Conservation (phyloP, 1,284 basidiomycete species). For the Mixia osmundae region DNA sequence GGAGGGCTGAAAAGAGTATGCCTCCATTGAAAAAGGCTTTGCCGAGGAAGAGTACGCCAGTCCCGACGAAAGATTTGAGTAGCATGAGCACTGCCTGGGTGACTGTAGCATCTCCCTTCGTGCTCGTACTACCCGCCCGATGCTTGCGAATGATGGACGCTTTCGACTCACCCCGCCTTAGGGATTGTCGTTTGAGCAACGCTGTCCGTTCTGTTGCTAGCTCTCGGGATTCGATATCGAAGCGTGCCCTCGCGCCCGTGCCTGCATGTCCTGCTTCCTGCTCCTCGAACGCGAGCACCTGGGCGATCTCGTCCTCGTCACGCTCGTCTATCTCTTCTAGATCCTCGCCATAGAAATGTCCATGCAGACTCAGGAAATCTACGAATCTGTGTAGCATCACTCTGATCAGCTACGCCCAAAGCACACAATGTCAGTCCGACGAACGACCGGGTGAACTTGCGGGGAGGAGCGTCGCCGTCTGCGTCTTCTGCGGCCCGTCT, state of each 20-base stretch:
- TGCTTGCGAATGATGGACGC: constrained; percentile 7
- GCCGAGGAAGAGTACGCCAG: constrained; percentile 83
- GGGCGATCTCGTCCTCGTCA: constrained; percentile 31
- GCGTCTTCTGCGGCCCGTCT: constrained; percentile 20
- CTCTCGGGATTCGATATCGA: constrained; percentile 25
- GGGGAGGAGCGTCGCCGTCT: constrained; percentile 3
- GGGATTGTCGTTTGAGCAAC: constrained; percentile 17
- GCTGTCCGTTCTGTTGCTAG: constrained; percentile 20
- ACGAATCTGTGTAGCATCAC: constrained; percentile 33
- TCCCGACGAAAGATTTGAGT: constrained; percentile 87
- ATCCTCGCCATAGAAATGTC: constrained; percentile 65
- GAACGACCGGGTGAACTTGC: too few relatives aligned
- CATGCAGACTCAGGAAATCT: constrained; percentile 76
- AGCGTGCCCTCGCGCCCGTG: constrained; percentile 8
- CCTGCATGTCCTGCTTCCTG: constrained; percentile 13
- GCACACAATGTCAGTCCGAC: not conserved
- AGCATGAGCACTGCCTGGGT: constrained; percentile 78
- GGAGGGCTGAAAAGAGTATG: constrained; percentile 61
- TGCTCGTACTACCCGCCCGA: constrained; percentile 23
- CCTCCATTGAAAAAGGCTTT: constrained; percentile 81
- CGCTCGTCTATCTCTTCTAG: constrained; percentile 74
- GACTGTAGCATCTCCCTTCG: constrained; percentile 54
- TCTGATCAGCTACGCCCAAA: not conserved
- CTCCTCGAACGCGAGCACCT: constrained; percentile 22
- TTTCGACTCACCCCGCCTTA: too few relatives aligned